Evolutionary conservation across 2,329 filamentous ascomycete genomes (phyloP).

Genomic region (Botrytis hyacinthi): DNA sequence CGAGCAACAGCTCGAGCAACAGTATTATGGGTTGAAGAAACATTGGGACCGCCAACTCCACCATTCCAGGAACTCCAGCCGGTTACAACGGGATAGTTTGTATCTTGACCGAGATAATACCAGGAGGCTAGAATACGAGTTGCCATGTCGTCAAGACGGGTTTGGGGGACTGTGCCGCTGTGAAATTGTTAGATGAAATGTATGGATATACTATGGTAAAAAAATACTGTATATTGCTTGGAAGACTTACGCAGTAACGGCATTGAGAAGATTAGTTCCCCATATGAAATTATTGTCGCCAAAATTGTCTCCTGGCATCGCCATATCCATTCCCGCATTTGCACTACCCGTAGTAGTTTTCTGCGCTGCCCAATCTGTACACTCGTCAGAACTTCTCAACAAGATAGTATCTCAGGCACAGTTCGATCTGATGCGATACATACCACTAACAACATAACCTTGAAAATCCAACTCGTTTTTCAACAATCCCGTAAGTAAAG

Average conservation of each 20-base stretch:
- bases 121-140: slow-evolving; percentile 61
- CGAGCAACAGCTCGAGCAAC: slow-evolving; percentile 57
- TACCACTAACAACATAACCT: slow-evolving; percentile 57
- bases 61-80: slow-evolving; percentile 44
- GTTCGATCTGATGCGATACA: slow-evolving; percentile 34
- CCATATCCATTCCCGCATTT: slow-evolving; percentile 71
- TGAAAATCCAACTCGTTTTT: slow-evolving; percentile 77
- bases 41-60: slow-evolving; percentile 42
- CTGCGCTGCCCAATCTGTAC: slow-evolving; percentile 70
- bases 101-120: slow-evolving; percentile 55
- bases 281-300: slow-evolving; percentile 52
- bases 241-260: slow-evolving; percentile 48
- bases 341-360: slow-evolving; percentile 67
- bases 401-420: slow-evolving; percentile 37
- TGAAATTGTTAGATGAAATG: slow-evolving; percentile 22
- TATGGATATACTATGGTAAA: too few relatives aligned
- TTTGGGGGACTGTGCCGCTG: slow-evolving; percentile 56
- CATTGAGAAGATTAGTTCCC: slow-evolving; percentile 52
- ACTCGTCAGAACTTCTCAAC: background rate
- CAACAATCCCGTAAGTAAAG: slow-evolving; percentile 58
- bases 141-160: slow-evolving; percentile 65
- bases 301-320: slow-evolving; percentile 69
- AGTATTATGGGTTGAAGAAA: slow-evolving; percentile 58
- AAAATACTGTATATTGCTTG: too few relatives aligned
- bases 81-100: slow-evolving; percentile 50